A percentile compares a stretch with the other conserved stretches of the same genome.
These are phyloP conservation scores for Pterocarpus santalinus DNA, from an alignment of 306 rosid species.

Conservation along the genomic window DNA sequence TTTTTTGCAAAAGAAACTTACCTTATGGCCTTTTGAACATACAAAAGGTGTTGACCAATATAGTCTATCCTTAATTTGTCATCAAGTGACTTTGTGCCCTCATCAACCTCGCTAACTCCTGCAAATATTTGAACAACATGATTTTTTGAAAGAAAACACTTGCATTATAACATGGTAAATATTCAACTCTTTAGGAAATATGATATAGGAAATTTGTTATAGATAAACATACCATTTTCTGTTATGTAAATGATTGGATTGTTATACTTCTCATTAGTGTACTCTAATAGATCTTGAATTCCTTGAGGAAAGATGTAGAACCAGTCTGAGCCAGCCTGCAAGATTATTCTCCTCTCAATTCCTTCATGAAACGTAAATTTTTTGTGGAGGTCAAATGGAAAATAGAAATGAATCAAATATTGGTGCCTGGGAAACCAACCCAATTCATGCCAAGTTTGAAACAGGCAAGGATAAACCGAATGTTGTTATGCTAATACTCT, in stretches of 20 bases:
- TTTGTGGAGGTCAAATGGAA: no score
- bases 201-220: background rate
- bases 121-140: background rate
- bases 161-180: background rate
- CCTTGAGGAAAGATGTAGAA: conserved; percentile 52
- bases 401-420: no score
- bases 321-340: conserved; percentile 48
- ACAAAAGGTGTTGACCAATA: conserved; percentile 30
- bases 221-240: conserved; percentile 55
- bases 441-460: no score
- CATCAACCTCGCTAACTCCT: conserved; percentile 54
- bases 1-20: conserved; percentile 22
- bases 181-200: background rate
- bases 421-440: no score
- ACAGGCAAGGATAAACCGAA: no score
- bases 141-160: background rate
- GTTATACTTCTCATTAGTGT: conserved; percentile 41
- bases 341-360: background rate
- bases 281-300: conserved; percentile 44
- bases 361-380: background rate
- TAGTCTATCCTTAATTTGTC: conserved; percentile 47
- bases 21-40: conserved; percentile 47
- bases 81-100: conserved; percentile 41
- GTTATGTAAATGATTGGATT: conserved; percentile 59
- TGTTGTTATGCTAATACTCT: no score